Percentiles rank a stretch among this genome's conserved stretches.
phyloP scores from a whole-genome alignment of 257 asterid genomes.

The Ligustrum vulgare region DNA sequence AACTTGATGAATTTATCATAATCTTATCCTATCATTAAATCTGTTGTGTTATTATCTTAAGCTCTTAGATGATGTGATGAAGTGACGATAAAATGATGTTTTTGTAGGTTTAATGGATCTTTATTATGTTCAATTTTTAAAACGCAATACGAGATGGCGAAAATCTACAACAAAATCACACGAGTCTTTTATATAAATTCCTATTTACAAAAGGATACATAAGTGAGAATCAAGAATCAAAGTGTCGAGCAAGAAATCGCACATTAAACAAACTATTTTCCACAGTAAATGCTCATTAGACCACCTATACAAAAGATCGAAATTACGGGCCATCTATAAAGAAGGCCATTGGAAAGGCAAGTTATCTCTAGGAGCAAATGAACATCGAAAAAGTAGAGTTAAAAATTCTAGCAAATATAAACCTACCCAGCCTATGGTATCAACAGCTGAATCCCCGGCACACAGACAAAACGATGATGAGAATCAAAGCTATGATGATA shows the following conservation, averaged over 20 bases:
- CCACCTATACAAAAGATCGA: neutral
- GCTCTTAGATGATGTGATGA: no score
- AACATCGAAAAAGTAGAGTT: slow-evolving; percentile 2
- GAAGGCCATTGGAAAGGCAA: neutral
- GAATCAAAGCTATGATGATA: slow-evolving; percentile 32
- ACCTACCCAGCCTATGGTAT: neutral
- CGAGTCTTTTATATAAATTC: no score
- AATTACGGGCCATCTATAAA: neutral
- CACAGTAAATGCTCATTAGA: neutral
- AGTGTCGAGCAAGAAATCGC: neutral
- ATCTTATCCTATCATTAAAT: no score
- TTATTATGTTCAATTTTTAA: no score
- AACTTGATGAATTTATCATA: no score
- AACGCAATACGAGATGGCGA: no score
- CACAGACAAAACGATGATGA: slow-evolving; percentile 45
- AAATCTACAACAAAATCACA: no score
- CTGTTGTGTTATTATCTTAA: no score
- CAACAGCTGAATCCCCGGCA: slow-evolving; percentile 58
- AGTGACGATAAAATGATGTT: no score
- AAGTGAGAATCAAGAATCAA: neutral
- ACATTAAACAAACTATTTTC: neutral
- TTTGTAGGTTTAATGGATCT: no score
- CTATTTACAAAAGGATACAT: no score
- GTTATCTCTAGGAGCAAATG: neutral
- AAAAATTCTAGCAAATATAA: neutral